phyloP scores from a whole-genome alignment of 2,329 filamentous ascomycete species.

The Graphilbum ipis-grandicollis region DNA sequence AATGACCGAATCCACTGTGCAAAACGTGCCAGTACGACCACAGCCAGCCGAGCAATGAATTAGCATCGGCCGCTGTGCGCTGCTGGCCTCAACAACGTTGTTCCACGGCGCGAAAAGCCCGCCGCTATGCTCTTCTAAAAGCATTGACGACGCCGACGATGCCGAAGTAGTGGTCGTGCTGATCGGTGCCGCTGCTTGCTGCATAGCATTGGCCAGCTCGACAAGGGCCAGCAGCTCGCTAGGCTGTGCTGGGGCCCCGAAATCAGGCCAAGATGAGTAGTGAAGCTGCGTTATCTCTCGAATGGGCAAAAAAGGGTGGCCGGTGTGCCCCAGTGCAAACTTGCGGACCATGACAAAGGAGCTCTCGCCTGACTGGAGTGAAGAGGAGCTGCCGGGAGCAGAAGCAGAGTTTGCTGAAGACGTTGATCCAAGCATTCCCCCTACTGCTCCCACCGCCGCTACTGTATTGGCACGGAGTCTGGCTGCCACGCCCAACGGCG shows the following conservation, averaged over 20 bases:
- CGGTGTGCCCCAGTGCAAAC: conserved; percentile 63
- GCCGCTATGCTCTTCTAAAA: too few relatives aligned
- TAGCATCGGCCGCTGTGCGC: conserved; percentile 50
- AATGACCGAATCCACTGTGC: conserved; percentile 87
- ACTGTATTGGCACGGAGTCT: conserved; percentile 38
- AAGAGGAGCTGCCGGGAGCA: conserved; percentile 10
- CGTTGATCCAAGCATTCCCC: not conserved
- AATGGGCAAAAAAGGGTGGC: conserved; percentile 66
- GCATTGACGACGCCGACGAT: not conserved
- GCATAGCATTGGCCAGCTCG: conserved; percentile 70
- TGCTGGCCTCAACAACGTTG: conserved; percentile 41
- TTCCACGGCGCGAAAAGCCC: conserved; percentile 25
- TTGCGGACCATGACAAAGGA: conserved; percentile 60
- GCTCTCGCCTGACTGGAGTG: too few relatives aligned
- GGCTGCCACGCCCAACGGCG: conserved; percentile 18
- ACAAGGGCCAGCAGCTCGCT: conserved; percentile 73
- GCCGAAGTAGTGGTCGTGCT: too few relatives aligned
- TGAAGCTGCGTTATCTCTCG: conserved; percentile 90
- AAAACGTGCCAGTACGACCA: conserved; percentile 89
- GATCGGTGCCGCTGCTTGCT: too few relatives aligned
- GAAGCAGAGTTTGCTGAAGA: conserved; percentile 11
- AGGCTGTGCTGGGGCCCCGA: conserved; percentile 80
- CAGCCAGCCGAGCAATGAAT: conserved; percentile 96
- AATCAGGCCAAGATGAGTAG: conserved; percentile 94
- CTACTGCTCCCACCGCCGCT: conserved; percentile 21